Conservation (phyloP, 805 yeast species). For the Wickerhamia fluorescens region DNA sequence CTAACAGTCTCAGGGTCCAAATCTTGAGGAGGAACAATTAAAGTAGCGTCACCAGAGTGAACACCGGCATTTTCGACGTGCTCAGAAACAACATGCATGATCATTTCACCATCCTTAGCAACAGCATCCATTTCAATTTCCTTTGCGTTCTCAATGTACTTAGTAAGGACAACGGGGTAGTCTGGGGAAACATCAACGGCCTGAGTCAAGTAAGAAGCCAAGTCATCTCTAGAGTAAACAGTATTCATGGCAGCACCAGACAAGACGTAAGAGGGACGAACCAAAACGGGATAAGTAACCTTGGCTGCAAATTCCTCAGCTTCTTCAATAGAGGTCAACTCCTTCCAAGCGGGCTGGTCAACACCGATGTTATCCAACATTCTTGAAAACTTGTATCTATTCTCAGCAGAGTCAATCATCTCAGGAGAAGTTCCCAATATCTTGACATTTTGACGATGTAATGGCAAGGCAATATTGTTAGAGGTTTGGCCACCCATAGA, state of each 20-base stretch:
- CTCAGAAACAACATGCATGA: slow-evolving; percentile 97
- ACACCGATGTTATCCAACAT: slow-evolving; percentile 95
- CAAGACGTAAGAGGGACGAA: slow-evolving; percentile 93
- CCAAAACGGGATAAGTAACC: slow-evolving; percentile 90
- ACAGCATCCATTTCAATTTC: slow-evolving; percentile 99
- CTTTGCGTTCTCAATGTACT: slow-evolving; percentile 93
- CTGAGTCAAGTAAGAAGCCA: slow-evolving; percentile 80
- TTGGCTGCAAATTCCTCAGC: slow-evolving; percentile 88
- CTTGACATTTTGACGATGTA: slow-evolving; percentile 92
- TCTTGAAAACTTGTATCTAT: slow-evolving; percentile 94
- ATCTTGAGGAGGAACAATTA: slow-evolving; percentile 95
- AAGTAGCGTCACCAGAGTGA: slow-evolving; percentile 98
- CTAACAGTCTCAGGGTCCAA: slow-evolving; percentile 84
- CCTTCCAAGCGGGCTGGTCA: slow-evolving; percentile 99
- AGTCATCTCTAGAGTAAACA: slow-evolving; percentile 82
- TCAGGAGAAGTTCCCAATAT: slow-evolving; percentile 96
- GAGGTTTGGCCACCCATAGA: slow-evolving; percentile 99
- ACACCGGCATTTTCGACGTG: slow-evolving; percentile 99
- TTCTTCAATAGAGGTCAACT: slow-evolving; percentile 84
- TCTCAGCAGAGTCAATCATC: slow-evolving; percentile 97
- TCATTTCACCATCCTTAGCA: slow-evolving; percentile 87
- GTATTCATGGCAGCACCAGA: slow-evolving; percentile 99
- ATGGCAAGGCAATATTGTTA: slow-evolving; percentile 87
- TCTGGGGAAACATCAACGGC: slow-evolving; percentile 98
- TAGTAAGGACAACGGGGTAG: slow-evolving; percentile 95